These are phyloP conservation scores for Boletellus emodensis DNA, from an alignment of 768 basidiomycete genomes.

Conservation along the genomic window DNA sequence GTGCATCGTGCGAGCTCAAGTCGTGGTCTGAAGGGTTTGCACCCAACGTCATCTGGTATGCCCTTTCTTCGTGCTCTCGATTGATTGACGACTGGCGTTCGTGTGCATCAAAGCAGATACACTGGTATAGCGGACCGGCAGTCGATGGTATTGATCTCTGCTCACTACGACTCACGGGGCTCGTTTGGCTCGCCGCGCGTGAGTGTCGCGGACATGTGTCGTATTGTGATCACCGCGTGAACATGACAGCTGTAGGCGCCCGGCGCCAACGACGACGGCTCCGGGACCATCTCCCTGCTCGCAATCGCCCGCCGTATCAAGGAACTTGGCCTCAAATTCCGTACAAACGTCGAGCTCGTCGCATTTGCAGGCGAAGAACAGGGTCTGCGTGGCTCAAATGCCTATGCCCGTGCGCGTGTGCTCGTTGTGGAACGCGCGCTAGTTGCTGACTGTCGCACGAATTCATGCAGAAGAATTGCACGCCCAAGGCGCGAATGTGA, in stretches of 20 bases:
- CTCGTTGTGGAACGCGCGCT: not conserved
- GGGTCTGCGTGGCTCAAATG: slow-evolving; percentile 72
- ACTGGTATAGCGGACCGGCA: slow-evolving; percentile 39
- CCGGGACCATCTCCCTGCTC: slow-evolving; percentile 67
- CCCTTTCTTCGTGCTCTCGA: not conserved
- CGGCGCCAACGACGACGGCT: slow-evolving; percentile 63
- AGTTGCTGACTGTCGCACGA: not conserved
- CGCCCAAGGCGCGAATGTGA: slow-evolving; percentile 56
- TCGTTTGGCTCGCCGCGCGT: slow-evolving; percentile 73
- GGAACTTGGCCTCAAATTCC: slow-evolving; percentile 63
- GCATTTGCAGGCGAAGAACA: slow-evolving; percentile 93
- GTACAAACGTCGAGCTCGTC: slow-evolving; percentile 72
- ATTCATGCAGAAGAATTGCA: slow-evolving; percentile 51
- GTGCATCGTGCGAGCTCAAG: slow-evolving; percentile 67
- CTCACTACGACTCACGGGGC: slow-evolving; percentile 90
- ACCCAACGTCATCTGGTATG: slow-evolving; percentile 84
- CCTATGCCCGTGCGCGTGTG: slow-evolving; percentile 66
- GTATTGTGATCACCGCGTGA: not conserved
- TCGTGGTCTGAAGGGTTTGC: slow-evolving; percentile 70
- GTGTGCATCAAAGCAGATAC: slow-evolving; percentile 47
- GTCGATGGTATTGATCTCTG: slow-evolving; percentile 71
- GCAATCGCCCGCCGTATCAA: slow-evolving; percentile 75
- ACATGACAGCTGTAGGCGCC: slow-evolving; percentile 26
- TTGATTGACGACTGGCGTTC: not conserved
- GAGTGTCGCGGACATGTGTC: not conserved